These are phyloP conservation scores for Fimicolochytrium jonesii DNA, from an alignment of 192 early-diverging fungal genomes.

Conservation along the genomic window DNA sequence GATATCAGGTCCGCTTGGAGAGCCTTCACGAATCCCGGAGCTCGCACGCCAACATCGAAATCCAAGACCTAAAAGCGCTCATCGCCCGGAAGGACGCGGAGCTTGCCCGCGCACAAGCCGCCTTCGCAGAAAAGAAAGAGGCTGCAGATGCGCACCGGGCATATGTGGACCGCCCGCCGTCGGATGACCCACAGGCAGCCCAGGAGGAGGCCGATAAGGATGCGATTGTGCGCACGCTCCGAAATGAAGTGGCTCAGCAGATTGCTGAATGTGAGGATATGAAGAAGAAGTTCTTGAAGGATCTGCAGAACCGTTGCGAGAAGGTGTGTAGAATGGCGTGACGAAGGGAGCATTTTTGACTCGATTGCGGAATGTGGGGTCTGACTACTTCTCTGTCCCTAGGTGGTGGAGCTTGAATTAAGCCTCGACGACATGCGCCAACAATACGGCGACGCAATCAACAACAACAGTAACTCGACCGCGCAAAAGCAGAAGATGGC, in stretches of 20 bases:
- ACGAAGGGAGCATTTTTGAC: no score
- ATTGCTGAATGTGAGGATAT: slow-evolving; percentile 94
- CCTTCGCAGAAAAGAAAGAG: slow-evolving; percentile 51
- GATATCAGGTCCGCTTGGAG: slow-evolving; percentile 21
- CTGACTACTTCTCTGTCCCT: no score
- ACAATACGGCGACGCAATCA: slow-evolving; percentile 84
- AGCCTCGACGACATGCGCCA: slow-evolving; percentile 94
- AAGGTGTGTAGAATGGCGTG: no score
- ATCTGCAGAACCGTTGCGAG: slow-evolving; percentile 96
- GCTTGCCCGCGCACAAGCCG: slow-evolving; percentile 20
- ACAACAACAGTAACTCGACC: slow-evolving; percentile 75
- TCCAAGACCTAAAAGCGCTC: slow-evolving; percentile 65
- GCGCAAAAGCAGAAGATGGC: slow-evolving; percentile 95
- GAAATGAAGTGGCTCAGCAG: slow-evolving; percentile 74
- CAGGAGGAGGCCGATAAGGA: slow-evolving; percentile 71
- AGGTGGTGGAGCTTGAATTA: slow-evolving; percentile 90
- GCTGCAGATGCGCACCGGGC: slow-evolving; percentile 59
- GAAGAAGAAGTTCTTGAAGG: slow-evolving; percentile 98
- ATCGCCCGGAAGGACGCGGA: slow-evolving; percentile 59
- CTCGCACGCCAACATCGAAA: slow-evolving; percentile 54
- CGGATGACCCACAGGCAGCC: slow-evolving; percentile 43
- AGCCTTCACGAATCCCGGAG: neutral
- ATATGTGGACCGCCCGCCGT: slow-evolving; percentile 41
- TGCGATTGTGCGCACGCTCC: slow-evolving; percentile 35
- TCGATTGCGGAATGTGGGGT: no score